phyloP scores from a whole-genome alignment of 306 rosid species.

The Castanospermum australe region DNA sequence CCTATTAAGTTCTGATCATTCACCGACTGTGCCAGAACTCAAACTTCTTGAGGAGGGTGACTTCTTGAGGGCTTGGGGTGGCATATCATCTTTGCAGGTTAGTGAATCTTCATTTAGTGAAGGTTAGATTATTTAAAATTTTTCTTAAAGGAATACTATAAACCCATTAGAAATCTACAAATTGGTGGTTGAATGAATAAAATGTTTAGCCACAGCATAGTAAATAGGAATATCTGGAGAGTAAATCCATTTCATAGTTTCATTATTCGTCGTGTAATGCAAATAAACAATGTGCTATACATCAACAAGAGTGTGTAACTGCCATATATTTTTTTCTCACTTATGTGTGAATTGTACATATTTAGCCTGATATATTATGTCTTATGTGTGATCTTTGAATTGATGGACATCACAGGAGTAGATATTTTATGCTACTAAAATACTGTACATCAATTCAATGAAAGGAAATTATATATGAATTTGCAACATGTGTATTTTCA shows the following conservation, averaged over 20 bases:
- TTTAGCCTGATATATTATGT: background rate
- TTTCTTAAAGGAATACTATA: background rate
- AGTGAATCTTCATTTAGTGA: slow-evolving; percentile 14
- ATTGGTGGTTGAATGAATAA: background rate
- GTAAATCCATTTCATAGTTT: background rate
- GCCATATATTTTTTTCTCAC: background rate
- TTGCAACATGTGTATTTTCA: background rate
- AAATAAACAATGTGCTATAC: background rate
- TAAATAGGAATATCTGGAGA: background rate
- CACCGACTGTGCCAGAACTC: slow-evolving; percentile 84
- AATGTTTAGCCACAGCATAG: background rate
- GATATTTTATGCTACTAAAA: background rate
- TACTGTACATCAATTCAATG: background rate
- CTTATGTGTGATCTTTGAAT: background rate
- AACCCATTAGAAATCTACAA: background rate
- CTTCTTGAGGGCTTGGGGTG: slow-evolving; percentile 96
- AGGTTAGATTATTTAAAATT: background rate
- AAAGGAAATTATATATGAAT: background rate
- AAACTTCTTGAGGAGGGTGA: slow-evolving; percentile 82
- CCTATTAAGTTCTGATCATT: slow-evolving; percentile 86
- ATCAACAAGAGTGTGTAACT: background rate
- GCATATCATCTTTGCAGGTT: slow-evolving; percentile 91
- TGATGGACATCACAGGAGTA: background rate
- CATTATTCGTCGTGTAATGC: background rate
- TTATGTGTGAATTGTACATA: background rate